Evolutionary conservation across 805 yeast genomes (phyloP).

Genomic region (Yamadazyma laniorum): DNA sequence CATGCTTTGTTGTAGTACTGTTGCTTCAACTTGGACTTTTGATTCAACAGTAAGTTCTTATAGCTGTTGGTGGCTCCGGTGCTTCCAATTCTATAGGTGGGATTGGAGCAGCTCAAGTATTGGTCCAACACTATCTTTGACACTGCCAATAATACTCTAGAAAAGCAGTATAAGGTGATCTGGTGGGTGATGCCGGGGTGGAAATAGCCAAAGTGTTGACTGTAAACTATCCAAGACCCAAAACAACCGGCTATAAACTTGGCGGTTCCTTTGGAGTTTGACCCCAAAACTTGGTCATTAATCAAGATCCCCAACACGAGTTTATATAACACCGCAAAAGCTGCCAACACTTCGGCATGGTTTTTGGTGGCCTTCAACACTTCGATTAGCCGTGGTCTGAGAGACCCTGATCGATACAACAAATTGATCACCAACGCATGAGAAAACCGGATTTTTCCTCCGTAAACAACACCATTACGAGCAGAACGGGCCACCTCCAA

Average conservation of each 20-base stretch:
- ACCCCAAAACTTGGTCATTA: constrained; percentile 33
- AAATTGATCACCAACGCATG: constrained; percentile 64
- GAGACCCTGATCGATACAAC: constrained; percentile 52
- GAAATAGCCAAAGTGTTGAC: constrained; percentile 43
- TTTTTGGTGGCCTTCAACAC: constrained; percentile 52
- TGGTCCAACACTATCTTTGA: constrained; percentile 50
- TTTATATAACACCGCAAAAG: constrained; percentile 56
- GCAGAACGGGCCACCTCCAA: constrained; percentile 37
- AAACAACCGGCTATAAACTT: constrained; percentile 41
- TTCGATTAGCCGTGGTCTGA: constrained; percentile 42
- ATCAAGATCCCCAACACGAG: constrained; percentile 28
- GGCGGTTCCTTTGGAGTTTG: constrained; percentile 23
- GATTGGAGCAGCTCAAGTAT: constrained; percentile 36
- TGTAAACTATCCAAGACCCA: constrained; percentile 44
- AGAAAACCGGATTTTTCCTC: constrained; percentile 59
- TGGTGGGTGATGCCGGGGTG: constrained; percentile 62
- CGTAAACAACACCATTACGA: constrained; percentile 54
- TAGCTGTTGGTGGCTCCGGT: constrained; percentile 1
- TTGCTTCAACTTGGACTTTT: constrained; percentile 31
- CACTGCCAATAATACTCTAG: constrained; percentile 62
- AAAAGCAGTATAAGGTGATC: constrained; percentile 69
- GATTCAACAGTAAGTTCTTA: constrained; percentile 28
- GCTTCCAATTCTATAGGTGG: constrained; percentile 16
- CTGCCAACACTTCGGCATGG: constrained; percentile 56
- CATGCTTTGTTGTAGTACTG: constrained; percentile 41